A percentile compares a stretch with the other conserved stretches of the same genome.
Evolutionary conservation across 192 early-diverging fungal genomes (phyloP).

Genomic region (Physocladia obscura): DNA sequence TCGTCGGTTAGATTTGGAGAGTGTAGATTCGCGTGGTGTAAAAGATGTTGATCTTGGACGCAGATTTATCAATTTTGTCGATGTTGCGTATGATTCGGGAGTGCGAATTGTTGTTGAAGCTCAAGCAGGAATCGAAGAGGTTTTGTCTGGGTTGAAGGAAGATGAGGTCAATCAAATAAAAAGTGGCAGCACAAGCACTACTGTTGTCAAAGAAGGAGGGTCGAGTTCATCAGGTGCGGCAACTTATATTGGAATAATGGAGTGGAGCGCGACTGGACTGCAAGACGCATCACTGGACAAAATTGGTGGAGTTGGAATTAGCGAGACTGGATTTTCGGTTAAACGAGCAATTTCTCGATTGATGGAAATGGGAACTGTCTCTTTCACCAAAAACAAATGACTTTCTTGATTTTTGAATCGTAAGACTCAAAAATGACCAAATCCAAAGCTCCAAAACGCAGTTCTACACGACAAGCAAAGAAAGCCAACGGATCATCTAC

Average conservation of each 20-base stretch:
- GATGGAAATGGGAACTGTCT: slow-evolving; percentile 15
- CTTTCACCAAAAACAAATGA: not conserved
- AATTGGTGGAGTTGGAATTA: slow-evolving; percentile 22
- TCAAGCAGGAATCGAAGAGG: not conserved
- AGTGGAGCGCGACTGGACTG: slow-evolving; percentile 30
- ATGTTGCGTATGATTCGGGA: slow-evolving; percentile 20
- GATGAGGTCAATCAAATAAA: no score
- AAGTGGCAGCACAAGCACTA: not conserved
- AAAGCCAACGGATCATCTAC: not conserved
- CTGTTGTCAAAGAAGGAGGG: slow-evolving; percentile 11
- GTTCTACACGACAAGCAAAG: no score
- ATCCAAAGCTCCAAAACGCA: no score
- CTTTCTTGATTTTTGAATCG: no score
- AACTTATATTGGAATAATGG: slow-evolving; percentile 26
- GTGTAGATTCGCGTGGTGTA: not conserved
- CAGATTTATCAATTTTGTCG: slow-evolving; percentile 19
- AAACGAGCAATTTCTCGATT: slow-evolving; percentile 5
- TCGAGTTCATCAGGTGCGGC: not conserved
- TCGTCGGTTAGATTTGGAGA: not conserved
- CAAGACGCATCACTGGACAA: slow-evolving; percentile 24
- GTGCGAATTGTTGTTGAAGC: slow-evolving; percentile 11
- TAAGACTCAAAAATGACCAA: no score
- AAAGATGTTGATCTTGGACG: slow-evolving; percentile 17
- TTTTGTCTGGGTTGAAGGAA: not conserved
- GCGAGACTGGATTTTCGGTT: slow-evolving; percentile 22